Percentiles rank a stretch among this genome's conserved stretches.
These are phyloP conservation scores for Salvia miltiorrhiza DNA, from an alignment of 257 asterid species.

Conservation along the genomic window DNA sequence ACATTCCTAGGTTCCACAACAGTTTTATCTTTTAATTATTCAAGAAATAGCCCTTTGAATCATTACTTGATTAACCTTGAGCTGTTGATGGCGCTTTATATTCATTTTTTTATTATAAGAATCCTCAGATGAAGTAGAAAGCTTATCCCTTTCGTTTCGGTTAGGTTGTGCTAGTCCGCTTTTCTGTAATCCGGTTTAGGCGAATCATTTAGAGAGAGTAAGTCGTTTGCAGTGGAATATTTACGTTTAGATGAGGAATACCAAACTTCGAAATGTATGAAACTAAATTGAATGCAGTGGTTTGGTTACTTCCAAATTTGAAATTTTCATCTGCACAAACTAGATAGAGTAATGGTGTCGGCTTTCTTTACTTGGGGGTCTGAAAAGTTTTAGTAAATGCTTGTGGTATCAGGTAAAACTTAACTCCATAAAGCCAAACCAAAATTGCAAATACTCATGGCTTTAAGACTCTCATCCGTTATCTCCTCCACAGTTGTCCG, in stretches of 20 bases:
- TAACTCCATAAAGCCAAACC: slow-evolving; percentile 34
- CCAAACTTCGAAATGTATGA: not conserved
- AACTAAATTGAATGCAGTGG: not conserved
- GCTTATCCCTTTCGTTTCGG: no score
- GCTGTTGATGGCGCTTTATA: not conserved
- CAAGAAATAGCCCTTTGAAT: not conserved
- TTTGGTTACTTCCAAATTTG: not conserved
- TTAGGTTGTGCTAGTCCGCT: no score
- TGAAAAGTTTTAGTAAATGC: slow-evolving; percentile 33
- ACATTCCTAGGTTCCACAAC: not conserved
- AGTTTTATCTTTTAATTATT: not conserved
- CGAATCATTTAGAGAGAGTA: not conserved
- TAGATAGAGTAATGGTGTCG: not conserved
- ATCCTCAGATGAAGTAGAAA: not conserved
- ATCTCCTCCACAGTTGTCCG: slow-evolving; percentile 58
- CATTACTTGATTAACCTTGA: not conserved
- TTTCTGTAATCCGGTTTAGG: no score
- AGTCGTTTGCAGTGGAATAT: not conserved
- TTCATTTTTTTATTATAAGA: not conserved
- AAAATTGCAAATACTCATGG: slow-evolving; percentile 50
- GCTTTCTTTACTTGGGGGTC: slow-evolving; percentile 17
- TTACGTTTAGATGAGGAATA: not conserved
- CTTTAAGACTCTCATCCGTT: slow-evolving; percentile 61
- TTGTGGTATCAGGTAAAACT: slow-evolving; percentile 49
- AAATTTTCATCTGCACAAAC: not conserved